These are phyloP conservation scores for Barnettozyma salicaria DNA, from an alignment of 805 yeast genomes.

Conservation along the genomic window DNA sequence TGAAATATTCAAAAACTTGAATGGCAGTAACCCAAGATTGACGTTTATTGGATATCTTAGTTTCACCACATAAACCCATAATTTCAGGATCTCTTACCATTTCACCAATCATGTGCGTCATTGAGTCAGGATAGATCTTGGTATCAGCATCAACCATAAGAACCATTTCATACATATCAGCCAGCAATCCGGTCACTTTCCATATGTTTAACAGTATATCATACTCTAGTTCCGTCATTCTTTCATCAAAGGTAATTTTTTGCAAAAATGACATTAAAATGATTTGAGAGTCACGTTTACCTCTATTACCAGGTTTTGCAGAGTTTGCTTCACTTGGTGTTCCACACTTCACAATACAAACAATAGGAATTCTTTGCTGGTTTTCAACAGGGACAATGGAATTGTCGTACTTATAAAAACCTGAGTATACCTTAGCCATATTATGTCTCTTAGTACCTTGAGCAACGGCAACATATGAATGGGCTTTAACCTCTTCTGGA, in stretches of 20 bases:
- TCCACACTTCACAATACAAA: conserved; percentile 82
- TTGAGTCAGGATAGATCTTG: conserved; percentile 75
- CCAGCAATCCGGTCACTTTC: conserved; percentile 79
- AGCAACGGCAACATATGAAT: conserved; percentile 93
- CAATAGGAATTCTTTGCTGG: conserved; percentile 80
- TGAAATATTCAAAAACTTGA: conserved; percentile 89
- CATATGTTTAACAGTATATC: conserved; percentile 71
- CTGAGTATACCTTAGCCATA: conserved; percentile 95
- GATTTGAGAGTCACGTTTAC: conserved; percentile 92
- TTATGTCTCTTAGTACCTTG: conserved; percentile 93
- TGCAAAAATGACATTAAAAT: conserved; percentile 87
- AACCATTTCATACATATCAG: conserved; percentile 73
- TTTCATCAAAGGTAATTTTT: conserved; percentile 81
- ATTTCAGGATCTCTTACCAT: conserved; percentile 80
- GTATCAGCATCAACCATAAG: conserved; percentile 97
- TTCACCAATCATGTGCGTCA: conserved; percentile 86
- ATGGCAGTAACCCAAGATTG: conserved; percentile 88
- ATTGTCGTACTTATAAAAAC: conserved; percentile 84
- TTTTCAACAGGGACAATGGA: conserved; percentile 67
- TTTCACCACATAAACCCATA: conserved; percentile 95
- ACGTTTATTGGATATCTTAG: conserved; percentile 78
- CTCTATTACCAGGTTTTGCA: conserved; percentile 87
- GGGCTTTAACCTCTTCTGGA: conserved; percentile 68
- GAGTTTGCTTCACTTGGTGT: conserved; percentile 70
- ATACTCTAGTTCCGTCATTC: conserved; percentile 88